These are phyloP conservation scores for Cryptococcus sp. DNA, from an alignment of 1,284 basidiomycete species.

Conservation along the genomic window DNA sequence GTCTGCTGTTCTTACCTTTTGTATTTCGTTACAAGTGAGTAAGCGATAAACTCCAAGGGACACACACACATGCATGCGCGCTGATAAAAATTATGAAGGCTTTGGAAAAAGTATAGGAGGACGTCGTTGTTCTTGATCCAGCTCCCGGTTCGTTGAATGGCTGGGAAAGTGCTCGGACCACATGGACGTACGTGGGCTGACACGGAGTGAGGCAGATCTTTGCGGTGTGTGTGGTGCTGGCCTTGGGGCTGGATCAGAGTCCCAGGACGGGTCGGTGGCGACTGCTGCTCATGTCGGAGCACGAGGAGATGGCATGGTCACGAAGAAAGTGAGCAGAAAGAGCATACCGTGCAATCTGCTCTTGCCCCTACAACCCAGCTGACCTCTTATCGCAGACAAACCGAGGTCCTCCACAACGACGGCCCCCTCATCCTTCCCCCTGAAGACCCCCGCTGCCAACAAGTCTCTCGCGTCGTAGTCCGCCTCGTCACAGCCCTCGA, in stretches of 20 bases:
- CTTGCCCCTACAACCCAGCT: neutral
- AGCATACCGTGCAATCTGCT: neutral
- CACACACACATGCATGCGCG: neutral
- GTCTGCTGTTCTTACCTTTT: constrained; percentile 53
- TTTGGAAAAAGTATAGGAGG: constrained; percentile 50
- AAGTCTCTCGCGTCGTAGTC: constrained; percentile 46
- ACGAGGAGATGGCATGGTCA: constrained; percentile 55
- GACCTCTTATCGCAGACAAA: constrained; percentile 37
- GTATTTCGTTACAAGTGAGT: constrained; percentile 51
- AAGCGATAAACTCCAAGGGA: neutral
- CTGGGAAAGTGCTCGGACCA: too few relatives aligned
- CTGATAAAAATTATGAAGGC: constrained; percentile 20
- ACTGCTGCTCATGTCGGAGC: constrained; percentile 54
- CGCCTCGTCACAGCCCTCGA: constrained; percentile 49
- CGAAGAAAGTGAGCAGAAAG: constrained; percentile 49
- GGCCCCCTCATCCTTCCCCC: constrained; percentile 49
- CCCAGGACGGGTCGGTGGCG: constrained; percentile 54
- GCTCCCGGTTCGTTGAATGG: constrained; percentile 49
- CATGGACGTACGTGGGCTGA: too few relatives aligned
- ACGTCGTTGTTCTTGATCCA: constrained; percentile 50
- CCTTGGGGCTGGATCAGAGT: constrained; percentile 54
- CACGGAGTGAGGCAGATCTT: constrained; percentile 50
- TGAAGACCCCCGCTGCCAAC: constrained; percentile 44
- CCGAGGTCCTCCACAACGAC: constrained; percentile 50
- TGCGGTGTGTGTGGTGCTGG: constrained; percentile 53